These are phyloP conservation scores for Cyberlindnera americana DNA, from an alignment of 805 yeast genomes.

Conservation along the genomic window DNA sequence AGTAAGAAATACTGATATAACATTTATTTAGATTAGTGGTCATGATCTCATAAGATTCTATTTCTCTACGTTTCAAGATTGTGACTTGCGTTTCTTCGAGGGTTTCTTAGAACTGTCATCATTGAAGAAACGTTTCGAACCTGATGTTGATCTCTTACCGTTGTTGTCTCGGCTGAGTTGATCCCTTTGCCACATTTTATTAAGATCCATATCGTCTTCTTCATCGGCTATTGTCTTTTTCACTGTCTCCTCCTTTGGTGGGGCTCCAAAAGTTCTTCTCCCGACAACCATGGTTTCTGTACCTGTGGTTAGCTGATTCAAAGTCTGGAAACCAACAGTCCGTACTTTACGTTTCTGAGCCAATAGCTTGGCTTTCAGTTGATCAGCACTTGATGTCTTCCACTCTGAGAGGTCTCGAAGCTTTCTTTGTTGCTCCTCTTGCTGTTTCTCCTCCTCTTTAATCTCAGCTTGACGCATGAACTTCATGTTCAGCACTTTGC, in stretches of 20 bases:
- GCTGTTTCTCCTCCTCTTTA: slow-evolving; percentile 31
- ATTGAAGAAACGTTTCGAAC: slow-evolving; percentile 11
- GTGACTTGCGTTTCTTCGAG: slow-evolving; percentile 22
- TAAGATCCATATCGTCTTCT: slow-evolving; percentile 11
- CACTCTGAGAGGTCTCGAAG: slow-evolving; percentile 40
- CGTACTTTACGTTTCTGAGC: slow-evolving; percentile 31
- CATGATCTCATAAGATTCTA: neutral
- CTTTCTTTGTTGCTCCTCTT: slow-evolving; percentile 35
- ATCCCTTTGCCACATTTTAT: slow-evolving; percentile 26
- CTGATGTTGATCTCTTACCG: slow-evolving; percentile 7
- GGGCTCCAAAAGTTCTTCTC: slow-evolving; percentile 29
- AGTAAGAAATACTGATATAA: slow-evolving; percentile 30
- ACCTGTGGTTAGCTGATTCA: slow-evolving; percentile 28
- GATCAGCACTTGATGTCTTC: slow-evolving; percentile 25
- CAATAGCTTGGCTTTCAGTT: slow-evolving; percentile 27
- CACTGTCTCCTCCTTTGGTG: slow-evolving; percentile 14
- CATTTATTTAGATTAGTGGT: too few relatives aligned
- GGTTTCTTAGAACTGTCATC: slow-evolving; percentile 17
- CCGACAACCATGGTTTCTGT: slow-evolving; percentile 20
- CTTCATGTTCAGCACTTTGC: slow-evolving; percentile 82
- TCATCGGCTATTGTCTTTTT: slow-evolving; percentile 1
- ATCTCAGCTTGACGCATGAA: slow-evolving; percentile 50
- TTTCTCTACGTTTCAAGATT: too few relatives aligned
- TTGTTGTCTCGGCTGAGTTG: slow-evolving; percentile 16
- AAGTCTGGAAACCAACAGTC: slow-evolving; percentile 40